These are phyloP conservation scores for Misopates orontium DNA, from an alignment of 257 asterid genomes.

Conservation along the genomic window DNA sequence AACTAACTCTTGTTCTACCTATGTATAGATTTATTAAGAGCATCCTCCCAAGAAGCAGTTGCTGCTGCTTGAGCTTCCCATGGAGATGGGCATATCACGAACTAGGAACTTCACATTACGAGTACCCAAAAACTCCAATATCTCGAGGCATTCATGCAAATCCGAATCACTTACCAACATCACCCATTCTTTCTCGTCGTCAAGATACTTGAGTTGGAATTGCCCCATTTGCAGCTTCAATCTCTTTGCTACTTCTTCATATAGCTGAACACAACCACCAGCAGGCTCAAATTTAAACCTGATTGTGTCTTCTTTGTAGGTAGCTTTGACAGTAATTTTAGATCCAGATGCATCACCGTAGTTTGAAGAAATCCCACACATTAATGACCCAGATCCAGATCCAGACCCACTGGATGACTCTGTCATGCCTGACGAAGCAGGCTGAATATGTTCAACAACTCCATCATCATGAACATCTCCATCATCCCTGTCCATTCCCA, in stretches of 20 bases:
- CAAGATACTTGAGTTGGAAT: conserved; percentile 71
- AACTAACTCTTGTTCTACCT: no score
- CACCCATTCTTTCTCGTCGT: conserved; percentile 85
- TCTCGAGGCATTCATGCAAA: conserved; percentile 63
- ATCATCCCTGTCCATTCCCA: conserved; percentile 27
- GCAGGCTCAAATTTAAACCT: conserved; percentile 61
- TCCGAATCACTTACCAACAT: conserved; percentile 71
- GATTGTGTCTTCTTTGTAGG: conserved; percentile 51
- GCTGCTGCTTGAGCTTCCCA: conserved; percentile 46
- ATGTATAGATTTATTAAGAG: background rate
- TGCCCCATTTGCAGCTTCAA: conserved; percentile 49
- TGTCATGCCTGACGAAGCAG: conserved; percentile 45
- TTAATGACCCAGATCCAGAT: conserved; percentile 25
- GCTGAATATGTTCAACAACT: conserved; percentile 34
- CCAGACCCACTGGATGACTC: conserved; percentile 50
- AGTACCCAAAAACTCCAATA: conserved; percentile 47
- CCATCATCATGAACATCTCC: conserved; percentile 19
- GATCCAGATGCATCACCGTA: conserved; percentile 37
- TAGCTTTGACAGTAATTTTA: conserved; percentile 57
- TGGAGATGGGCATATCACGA: conserved; percentile 31
- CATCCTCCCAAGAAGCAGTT: conserved; percentile 2
- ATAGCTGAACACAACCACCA: conserved; percentile 52
- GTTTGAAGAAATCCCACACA: conserved; percentile 49
- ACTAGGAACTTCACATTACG: conserved; percentile 51
- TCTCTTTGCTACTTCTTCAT: conserved; percentile 67